Conservation (phyloP, 2,329 filamentous ascomycete species). For the Madurella mycetomatis region DNA sequence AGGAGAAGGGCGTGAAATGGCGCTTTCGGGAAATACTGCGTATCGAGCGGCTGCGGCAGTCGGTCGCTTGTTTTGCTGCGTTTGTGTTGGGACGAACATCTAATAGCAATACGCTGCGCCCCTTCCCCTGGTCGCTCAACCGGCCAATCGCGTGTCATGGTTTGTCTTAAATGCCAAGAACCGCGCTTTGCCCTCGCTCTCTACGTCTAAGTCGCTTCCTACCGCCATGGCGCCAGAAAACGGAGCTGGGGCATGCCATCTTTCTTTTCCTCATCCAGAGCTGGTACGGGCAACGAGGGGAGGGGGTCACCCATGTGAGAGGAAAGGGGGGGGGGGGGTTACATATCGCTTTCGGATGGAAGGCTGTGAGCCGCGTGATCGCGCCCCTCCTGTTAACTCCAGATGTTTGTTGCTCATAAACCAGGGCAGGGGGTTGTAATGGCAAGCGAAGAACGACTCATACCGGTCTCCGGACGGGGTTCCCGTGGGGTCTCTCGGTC, state of each 20-base stretch:
- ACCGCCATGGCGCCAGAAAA: background rate
- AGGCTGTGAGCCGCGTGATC: slow-evolving; percentile 16
- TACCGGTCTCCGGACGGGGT: slow-evolving; percentile 8
- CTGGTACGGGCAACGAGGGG: background rate
- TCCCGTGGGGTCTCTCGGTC: slow-evolving; percentile 14
- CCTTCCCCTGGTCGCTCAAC: slow-evolving; percentile 5
- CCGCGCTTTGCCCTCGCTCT: slow-evolving; percentile 13
- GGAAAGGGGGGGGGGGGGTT: background rate
- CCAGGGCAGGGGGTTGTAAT: slow-evolving; percentile 3
- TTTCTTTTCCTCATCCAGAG: slow-evolving; percentile 6
- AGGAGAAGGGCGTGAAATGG: background rate
- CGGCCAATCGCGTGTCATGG: slow-evolving; percentile 14
- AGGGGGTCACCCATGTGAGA: background rate
- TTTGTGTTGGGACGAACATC: slow-evolving; percentile 1
- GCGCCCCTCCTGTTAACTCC: slow-evolving; percentile 1
- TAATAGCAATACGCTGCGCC: slow-evolving; percentile 15
- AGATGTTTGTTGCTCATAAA: slow-evolving; percentile 2
- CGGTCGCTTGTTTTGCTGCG: slow-evolving; percentile 2
- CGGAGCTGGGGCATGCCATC: slow-evolving; percentile 9
- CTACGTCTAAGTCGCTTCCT: slow-evolving; percentile 11
- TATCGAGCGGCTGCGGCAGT: slow-evolving; percentile 16
- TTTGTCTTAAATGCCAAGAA: slow-evolving; percentile 10
- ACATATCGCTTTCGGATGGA: slow-evolving; percentile 7
- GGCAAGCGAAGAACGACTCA: slow-evolving; percentile 17
- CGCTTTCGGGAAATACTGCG: slow-evolving; percentile 7